A percentile compares a stretch with the other conserved stretches of the same genome.
Evolutionary conservation across 768 basidiomycete species (phyloP).

Genomic region (Mrakia hoshinonis): DNA sequence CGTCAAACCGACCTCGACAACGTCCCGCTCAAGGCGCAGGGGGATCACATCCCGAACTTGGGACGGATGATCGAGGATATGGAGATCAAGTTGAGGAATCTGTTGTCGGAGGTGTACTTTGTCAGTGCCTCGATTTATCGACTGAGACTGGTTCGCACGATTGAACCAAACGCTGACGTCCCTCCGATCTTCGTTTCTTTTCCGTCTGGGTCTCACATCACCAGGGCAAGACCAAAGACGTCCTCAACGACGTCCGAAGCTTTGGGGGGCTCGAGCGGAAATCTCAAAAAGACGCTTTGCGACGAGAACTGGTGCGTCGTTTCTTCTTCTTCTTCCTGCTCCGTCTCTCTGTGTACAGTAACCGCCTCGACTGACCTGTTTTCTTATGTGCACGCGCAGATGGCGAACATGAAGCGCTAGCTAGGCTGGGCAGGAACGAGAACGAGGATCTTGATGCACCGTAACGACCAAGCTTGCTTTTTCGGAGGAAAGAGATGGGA

Average conservation of each 20-base stretch:
- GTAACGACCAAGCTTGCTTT: too few species aligned
- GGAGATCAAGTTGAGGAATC: slow-evolving; percentile 98
- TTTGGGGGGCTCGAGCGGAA: slow-evolving; percentile 56
- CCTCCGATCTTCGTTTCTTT: slow-evolving; percentile 50
- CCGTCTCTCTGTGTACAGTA: too few species aligned
- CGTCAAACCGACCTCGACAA: slow-evolving; percentile 75
- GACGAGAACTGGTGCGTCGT: slow-evolving; percentile 25
- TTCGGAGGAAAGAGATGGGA: too few species aligned
- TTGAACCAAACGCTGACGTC: neutral
- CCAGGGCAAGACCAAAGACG: slow-evolving; percentile 94
- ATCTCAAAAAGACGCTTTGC: slow-evolving; percentile 22
- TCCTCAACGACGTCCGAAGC: slow-evolving; percentile 83
- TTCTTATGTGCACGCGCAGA: neutral
- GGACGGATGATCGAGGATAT: slow-evolving; percentile 95
- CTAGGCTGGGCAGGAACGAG: too few species aligned
- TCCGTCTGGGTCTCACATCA: too few species aligned
- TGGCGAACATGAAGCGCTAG: slow-evolving; percentile 28
- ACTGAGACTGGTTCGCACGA: neutral
- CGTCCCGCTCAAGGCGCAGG: slow-evolving; percentile 64
- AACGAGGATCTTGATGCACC: too few species aligned
- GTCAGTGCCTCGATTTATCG: slow-evolving; percentile 24
- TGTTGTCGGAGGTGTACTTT: slow-evolving; percentile 47
- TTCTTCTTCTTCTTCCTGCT: neutral
- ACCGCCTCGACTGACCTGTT: neutral
- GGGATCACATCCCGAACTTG: slow-evolving; percentile 85